A percentile compares a stretch with the other conserved stretches of the same genome.
These are phyloP conservation scores for Calonectria pseudoreteaudii DNA, from an alignment of 2,329 filamentous ascomycete species.

Conservation along the genomic window DNA sequence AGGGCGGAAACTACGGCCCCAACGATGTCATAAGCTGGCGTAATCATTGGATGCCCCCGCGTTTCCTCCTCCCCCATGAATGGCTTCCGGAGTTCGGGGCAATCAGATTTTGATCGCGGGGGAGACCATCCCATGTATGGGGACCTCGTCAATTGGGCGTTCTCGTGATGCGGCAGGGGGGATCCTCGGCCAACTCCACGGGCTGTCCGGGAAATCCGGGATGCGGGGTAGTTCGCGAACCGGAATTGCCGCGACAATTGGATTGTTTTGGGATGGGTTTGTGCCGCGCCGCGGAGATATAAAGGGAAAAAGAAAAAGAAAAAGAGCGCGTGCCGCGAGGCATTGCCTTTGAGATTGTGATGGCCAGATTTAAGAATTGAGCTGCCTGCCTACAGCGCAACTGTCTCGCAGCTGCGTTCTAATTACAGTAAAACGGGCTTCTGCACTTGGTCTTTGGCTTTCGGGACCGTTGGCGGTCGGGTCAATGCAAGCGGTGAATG, in stretches of 20 bases:
- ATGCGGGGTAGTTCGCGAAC: background rate
- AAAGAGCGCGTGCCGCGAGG: background rate
- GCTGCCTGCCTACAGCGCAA: background rate
- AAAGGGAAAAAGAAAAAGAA: background rate
- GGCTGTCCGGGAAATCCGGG: conserved; percentile 13
- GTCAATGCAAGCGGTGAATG: background rate
- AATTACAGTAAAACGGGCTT: background rate
- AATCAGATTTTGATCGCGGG: background rate
- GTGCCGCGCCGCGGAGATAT: background rate
- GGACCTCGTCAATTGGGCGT: background rate
- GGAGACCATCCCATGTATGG: background rate
- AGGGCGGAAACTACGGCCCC: background rate
- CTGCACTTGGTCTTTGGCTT: background rate
- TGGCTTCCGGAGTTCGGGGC: background rate
- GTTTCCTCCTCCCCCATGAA: conserved; percentile 9
- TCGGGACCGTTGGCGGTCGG: background rate
- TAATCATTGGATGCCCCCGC: conserved; percentile 16
- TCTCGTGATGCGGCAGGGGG: background rate
- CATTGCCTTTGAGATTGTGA: background rate
- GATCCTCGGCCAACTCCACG: background rate
- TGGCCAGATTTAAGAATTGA: background rate
- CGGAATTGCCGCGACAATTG: background rate
- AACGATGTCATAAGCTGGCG: background rate
- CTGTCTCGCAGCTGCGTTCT: background rate
- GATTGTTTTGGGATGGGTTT: background rate